These are phyloP conservation scores for Obelidium mucronatum DNA, from an alignment of 192 early-diverging fungal species.

Conservation along the genomic window DNA sequence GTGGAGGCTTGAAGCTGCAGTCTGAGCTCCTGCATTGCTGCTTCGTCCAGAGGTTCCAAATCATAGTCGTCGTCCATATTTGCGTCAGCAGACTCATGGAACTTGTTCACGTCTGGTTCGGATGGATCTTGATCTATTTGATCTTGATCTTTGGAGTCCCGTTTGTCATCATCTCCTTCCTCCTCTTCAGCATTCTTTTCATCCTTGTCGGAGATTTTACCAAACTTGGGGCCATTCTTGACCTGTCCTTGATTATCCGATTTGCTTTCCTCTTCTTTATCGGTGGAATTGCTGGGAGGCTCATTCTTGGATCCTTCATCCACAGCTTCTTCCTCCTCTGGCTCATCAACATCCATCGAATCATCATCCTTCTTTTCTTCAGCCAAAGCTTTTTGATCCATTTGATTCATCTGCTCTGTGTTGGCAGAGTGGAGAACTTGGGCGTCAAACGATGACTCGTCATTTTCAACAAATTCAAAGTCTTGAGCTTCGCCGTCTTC, in stretches of 20 bases:
- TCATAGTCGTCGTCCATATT: slow-evolving; percentile 38
- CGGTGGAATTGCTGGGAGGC: not conserved
- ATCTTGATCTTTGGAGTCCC: not conserved
- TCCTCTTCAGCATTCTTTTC: slow-evolving; percentile 72
- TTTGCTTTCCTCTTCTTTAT: slow-evolving; percentile 29
- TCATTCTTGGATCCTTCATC: slow-evolving; percentile 15
- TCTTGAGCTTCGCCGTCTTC: slow-evolving; percentile 46
- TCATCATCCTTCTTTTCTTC: slow-evolving; percentile 44
- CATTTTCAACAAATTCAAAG: slow-evolving; percentile 82
- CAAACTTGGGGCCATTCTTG: slow-evolving; percentile 5
- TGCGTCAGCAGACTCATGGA: slow-evolving; percentile 21
- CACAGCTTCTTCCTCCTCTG: slow-evolving; percentile 10
- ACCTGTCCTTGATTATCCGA: slow-evolving; percentile 31
- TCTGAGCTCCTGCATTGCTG: slow-evolving; percentile 76
- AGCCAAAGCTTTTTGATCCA: slow-evolving; percentile 51
- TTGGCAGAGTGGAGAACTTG: slow-evolving; percentile 79
- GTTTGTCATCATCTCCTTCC: slow-evolving; percentile 56
- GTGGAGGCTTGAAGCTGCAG: slow-evolving; percentile 80
- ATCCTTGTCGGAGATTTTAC: slow-evolving; percentile 39
- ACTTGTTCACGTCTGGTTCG: slow-evolving; percentile 34
- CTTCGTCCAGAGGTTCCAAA: slow-evolving; percentile 49
- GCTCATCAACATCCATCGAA: slow-evolving; percentile 36
- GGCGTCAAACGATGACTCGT: slow-evolving; percentile 74
- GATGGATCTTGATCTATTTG: slow-evolving; percentile 47
- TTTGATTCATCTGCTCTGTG: slow-evolving; percentile 61